Conservation (phyloP, 371 early-diverging fungal genomes). For the Apophysomyces sp. region DNA sequence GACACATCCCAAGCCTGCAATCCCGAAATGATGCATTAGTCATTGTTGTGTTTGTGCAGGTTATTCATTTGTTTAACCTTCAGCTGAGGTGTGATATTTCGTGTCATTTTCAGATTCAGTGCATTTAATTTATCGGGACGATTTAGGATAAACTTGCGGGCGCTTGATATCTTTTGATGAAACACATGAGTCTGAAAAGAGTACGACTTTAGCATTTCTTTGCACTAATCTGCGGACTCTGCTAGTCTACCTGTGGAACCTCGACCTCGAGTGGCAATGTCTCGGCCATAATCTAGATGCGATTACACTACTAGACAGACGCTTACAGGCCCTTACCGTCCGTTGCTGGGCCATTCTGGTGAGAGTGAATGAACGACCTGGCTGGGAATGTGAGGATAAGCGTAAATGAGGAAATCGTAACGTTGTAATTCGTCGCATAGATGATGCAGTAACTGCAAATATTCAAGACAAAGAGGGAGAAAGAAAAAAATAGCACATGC, state of each 20-base stretch:
- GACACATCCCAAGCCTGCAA: conserved; percentile 90
- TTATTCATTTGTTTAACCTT: conserved; percentile 39
- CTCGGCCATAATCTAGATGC: neutral
- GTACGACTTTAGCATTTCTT: neutral
- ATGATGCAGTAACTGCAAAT: neutral
- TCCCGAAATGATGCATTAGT: conserved; percentile 10
- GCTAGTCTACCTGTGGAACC: conserved; percentile 18
- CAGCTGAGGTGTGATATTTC: conserved; percentile 82
- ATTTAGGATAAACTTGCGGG: conserved; percentile 80
- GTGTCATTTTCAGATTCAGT: conserved; percentile 86
- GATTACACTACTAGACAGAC: neutral
- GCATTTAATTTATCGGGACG: conserved; percentile 89
- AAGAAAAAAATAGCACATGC: neutral
- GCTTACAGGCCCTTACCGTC: neutral
- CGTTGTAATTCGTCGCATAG: neutral
- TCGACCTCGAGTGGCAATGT: neutral
- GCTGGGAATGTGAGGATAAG: neutral
- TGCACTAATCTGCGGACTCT: too few relatives aligned
- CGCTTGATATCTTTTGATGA: conserved; percentile 52
- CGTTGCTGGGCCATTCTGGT: neutral
- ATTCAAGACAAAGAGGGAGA: neutral
- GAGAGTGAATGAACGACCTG: neutral
- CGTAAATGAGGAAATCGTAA: neutral
- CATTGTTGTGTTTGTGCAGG: neutral
- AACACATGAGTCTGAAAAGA: conserved; percentile 52